Evolutionary conservation across 1,284 basidiomycete species (phyloP).

Genomic region (Puccinia coronata): DNA sequence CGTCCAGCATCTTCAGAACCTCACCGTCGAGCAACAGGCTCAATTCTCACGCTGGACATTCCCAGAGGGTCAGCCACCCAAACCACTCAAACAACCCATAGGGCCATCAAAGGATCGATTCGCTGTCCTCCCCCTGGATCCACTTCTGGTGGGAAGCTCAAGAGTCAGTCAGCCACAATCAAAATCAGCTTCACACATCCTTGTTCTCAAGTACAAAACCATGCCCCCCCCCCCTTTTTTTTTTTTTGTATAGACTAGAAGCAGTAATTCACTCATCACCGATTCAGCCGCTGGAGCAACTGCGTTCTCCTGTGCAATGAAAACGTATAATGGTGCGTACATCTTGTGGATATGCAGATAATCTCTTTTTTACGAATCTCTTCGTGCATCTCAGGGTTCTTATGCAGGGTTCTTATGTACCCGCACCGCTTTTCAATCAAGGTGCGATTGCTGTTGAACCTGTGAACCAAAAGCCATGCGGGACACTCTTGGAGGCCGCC

Average conservation of each 20-base stretch:
- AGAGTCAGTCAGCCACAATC: conserved; percentile 50
- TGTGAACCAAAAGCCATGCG: conserved; percentile 55
- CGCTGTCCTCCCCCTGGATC: conserved; percentile 55
- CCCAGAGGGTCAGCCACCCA: conserved; percentile 5
- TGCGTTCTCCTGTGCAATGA: conserved; percentile 58
- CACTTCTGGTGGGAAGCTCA: conserved; percentile 57
- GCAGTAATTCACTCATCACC: conserved; percentile 58
- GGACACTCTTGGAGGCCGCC: conserved; percentile 60
- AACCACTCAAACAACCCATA: conserved; percentile 7
- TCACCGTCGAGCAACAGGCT: conserved; percentile 40
- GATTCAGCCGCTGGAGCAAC: conserved; percentile 60
- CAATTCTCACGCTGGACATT: conserved; percentile 50
- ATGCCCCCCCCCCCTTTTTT: too few species aligned
- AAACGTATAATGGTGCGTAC: conserved; percentile 58
- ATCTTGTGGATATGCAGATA: background rate
- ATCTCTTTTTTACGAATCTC: too few species aligned
- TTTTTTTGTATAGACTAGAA: conserved; percentile 54
- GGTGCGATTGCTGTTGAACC: conserved; percentile 58
- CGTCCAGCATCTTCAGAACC: conserved; percentile 55
- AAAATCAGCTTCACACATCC: too few species aligned
- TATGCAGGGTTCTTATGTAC: background rate
- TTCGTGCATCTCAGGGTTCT: too few species aligned
- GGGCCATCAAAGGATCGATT: conserved; percentile 30
- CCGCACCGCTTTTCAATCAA: background rate
- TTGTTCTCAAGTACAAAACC: too few species aligned